phyloP scores from a whole-genome alignment of 192 early-diverging fungal genomes.

The Coemansia umbellata region DNA sequence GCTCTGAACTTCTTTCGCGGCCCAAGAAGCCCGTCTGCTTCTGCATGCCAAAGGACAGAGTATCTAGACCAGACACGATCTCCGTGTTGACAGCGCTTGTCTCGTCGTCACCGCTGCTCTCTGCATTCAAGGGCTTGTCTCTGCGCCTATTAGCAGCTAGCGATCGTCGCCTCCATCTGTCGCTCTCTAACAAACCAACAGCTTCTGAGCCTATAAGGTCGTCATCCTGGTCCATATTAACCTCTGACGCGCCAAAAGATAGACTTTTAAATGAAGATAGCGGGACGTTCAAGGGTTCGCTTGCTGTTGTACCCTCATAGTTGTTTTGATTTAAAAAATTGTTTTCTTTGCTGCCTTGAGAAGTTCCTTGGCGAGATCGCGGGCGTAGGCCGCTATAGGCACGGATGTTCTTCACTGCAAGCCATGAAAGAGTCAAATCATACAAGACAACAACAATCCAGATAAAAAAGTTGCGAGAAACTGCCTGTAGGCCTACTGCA shows the following conservation, averaged over 20 bases:
- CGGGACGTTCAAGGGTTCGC: not conserved
- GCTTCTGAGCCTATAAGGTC: conserved; percentile 2
- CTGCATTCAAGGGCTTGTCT: not conserved
- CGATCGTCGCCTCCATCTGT: no score
- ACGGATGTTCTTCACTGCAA: conserved; percentile 8
- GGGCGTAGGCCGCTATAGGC: conserved; percentile 10
- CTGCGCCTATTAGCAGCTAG: not conserved
- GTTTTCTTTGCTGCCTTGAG: no score
- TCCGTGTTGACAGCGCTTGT: conserved; percentile 3
- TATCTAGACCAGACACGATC: conserved; percentile 10
- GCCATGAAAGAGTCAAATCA: conserved; percentile 20
- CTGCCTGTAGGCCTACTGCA: conserved; percentile 5
- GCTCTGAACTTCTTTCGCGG: not conserved
- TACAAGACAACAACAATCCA: conserved; percentile 2
- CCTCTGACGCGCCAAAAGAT: conserved; percentile 38
- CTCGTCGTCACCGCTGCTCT: conserved; percentile 26
- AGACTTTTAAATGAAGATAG: conserved; percentile 23
- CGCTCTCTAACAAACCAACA: not conserved
- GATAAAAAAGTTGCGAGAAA: not conserved
- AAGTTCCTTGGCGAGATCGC: conserved; percentile 6
- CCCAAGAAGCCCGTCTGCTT: not conserved
- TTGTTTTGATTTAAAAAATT: no score
- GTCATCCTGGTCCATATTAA: conserved; percentile 43
- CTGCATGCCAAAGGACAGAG: conserved; percentile 10
- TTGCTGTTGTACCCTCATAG: not conserved